Percentiles rank a stretch among this genome's conserved stretches.
These are phyloP conservation scores for Mortierella polycephala DNA, from an alignment of 371 early-diverging fungal genomes.

Conservation along the genomic window DNA sequence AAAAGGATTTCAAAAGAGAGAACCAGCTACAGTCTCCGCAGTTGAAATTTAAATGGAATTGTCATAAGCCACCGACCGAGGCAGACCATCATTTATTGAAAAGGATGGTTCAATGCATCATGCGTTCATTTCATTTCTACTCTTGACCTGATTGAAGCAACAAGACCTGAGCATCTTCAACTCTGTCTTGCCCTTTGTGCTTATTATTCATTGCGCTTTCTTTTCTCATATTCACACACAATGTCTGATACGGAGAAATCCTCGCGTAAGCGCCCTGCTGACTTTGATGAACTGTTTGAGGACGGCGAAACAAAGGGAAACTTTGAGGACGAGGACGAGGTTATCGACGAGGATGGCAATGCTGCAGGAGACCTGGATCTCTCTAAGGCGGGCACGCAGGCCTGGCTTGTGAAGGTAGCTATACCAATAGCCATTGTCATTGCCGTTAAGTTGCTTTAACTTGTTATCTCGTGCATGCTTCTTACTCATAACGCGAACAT, in stretches of 20 bases:
- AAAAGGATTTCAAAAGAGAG: conserved; percentile 54
- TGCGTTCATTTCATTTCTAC: conserved; percentile 7
- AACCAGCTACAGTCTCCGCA: conserved; percentile 10
- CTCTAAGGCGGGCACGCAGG: conserved; percentile 73
- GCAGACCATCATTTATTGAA: neutral
- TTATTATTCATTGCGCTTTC: neutral
- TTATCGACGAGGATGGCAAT: conserved; percentile 69
- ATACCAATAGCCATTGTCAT: neutral
- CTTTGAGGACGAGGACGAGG: conserved; percentile 43
- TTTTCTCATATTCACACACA: conserved; percentile 1
- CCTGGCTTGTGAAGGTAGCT: conserved; percentile 92
- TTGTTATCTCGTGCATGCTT: neutral
- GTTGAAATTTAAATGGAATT: neutral
- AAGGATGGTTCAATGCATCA: neutral
- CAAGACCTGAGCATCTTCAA: neutral
- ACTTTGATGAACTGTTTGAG: conserved; percentile 70
- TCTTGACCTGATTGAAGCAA: neutral
- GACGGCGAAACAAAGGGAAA: conserved; percentile 60
- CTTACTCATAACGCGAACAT: neutral
- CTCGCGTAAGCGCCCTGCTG: conserved; percentile 52
- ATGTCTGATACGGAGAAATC: conserved; percentile 42
- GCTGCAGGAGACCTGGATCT: conserved; percentile 79
- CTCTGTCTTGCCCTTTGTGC: neutral
- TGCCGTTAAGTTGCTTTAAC: neutral
- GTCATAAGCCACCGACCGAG: conserved; percentile 1